phyloP scores from a whole-genome alignment of 2,329 filamentous ascomycete genomes.

The Paecilomyces dactylethromorphus region DNA sequence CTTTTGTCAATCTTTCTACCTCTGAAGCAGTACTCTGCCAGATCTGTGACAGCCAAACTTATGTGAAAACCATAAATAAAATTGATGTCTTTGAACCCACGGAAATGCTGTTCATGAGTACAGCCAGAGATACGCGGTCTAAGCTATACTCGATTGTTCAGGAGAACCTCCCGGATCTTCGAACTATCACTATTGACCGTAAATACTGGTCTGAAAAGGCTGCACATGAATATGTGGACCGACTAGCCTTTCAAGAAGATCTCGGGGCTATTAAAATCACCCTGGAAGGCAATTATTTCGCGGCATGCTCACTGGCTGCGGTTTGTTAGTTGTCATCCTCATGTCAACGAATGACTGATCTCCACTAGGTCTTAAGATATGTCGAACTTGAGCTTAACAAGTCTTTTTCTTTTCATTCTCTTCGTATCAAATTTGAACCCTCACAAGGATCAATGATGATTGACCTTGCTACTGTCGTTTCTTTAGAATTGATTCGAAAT shows the following conservation, averaged over 20 bases:
- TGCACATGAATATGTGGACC: slow-evolving; percentile 71
- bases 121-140: slow-evolving; percentile 63
- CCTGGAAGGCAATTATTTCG: slow-evolving; percentile 76
- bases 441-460: slow-evolving; percentile 95
- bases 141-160: slow-evolving; percentile 69
- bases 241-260: slow-evolving; percentile 73
- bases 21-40: slow-evolving; percentile 81
- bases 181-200: slow-evolving; percentile 62
- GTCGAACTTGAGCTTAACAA: slow-evolving; percentile 64
- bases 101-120: slow-evolving; percentile 69
- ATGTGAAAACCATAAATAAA: slow-evolving; percentile 81
- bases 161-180: slow-evolving; percentile 60
- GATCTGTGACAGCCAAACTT: slow-evolving; percentile 89
- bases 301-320: slow-evolving; percentile 77
- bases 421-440: slow-evolving; percentile 79
- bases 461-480: slow-evolving; percentile 77
- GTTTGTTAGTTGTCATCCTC: slow-evolving; percentile 45
- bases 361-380: slow-evolving; percentile 66
- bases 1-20: slow-evolving; percentile 80
- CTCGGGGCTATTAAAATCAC: slow-evolving; percentile 74
- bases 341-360: slow-evolving; percentile 8
- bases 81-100: slow-evolving; percentile 73
- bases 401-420: slow-evolving; percentile 68
- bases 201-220: slow-evolving; percentile 75
- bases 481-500: slow-evolving; percentile 87